phyloP scores from a whole-genome alignment of 2,329 filamentous ascomycete species.

The Fusarium staphyleae region DNA sequence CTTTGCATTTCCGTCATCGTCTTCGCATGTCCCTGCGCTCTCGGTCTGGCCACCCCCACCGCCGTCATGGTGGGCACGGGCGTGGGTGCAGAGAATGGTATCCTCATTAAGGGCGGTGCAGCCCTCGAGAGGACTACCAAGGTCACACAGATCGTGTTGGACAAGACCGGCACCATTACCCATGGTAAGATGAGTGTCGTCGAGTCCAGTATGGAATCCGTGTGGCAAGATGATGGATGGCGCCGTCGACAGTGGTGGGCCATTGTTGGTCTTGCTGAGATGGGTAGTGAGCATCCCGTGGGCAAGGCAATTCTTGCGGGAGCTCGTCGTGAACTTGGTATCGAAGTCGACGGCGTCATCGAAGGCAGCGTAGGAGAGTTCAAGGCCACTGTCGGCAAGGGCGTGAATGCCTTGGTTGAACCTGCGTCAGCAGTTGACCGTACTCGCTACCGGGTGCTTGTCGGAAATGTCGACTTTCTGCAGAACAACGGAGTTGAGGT shows the following conservation, averaged over 20 bases:
- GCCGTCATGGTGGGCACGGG: conserved; percentile 99
- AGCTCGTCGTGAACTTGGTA: conserved; percentile 77
- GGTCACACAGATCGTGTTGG: conserved; percentile 87
- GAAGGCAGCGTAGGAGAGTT: conserved; percentile 89
- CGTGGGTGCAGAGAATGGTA: conserved; percentile 92
- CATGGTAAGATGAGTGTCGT: conserved; percentile 95
- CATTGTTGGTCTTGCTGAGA: conserved; percentile 93
- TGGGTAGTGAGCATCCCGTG: conserved; percentile 94
- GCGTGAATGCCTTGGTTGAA: conserved; percentile 83
- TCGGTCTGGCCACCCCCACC: conserved; percentile 94
- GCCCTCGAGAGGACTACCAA: conserved; percentile 90
- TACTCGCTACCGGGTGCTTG: conserved; percentile 76
- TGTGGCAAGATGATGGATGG: conserved; percentile 74
- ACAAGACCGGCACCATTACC: conserved; percentile 96
- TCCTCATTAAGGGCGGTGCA: conserved; percentile 95
- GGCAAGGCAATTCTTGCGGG: conserved; percentile 83
- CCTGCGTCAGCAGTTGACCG: conserved; percentile 73
- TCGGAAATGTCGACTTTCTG: conserved; percentile 84
- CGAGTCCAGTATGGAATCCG: conserved; percentile 67
- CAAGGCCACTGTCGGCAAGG: conserved; percentile 80
- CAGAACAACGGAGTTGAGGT: conserved; percentile 72
- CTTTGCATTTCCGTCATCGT: conserved; percentile 98
- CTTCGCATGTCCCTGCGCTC: conserved; percentile 94
- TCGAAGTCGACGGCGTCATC: conserved; percentile 75
- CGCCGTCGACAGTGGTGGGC: conserved; percentile 88